Base-by-base conservation (phyloP, 2,329 filamentous ascomycete species). In the Lasiodiplodia citricola region DNA sequence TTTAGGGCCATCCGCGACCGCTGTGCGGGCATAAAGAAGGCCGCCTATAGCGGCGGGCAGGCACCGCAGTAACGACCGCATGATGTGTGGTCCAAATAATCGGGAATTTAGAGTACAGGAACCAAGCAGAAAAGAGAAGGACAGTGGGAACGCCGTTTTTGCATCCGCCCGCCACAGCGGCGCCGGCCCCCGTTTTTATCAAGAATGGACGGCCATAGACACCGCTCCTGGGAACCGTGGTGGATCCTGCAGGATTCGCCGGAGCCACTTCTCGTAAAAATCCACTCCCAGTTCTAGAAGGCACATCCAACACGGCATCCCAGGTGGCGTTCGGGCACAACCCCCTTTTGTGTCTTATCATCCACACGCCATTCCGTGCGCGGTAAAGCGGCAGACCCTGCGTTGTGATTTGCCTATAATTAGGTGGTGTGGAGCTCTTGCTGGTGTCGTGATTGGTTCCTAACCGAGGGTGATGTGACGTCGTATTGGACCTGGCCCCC, bases 181-280 rank as follows among this genome's bases (percentile, higher is more conserved):
- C 16, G 16, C 18, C 28, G 52, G n/a, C 31, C 31, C 31, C 31
- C 31, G 31, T 35, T 47, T 60, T 47, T 47, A 60, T 47, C 57
- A 60, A 21, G 28, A 25, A 28, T 23, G 23, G 21, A 28, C 6
- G 50, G 14, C 7, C n/a, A 31, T n/a, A n/a, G n/a, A 18, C 14
- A 37, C 35, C 13, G 35, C 57, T 38, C 57, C 38, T 23, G 35
- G 18, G 23, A n/a, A 16, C n/a, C 25, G 18, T 31, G 14, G 54
- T 60, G 57, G 57, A 47, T 60, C 57, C 57, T 47, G 57, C 57
- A 60, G 57, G 57, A 60, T 60, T 60, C 57, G 57, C 38, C 47
- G n/a, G 57, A 25, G 57, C 38, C 38, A 21, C 25, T 23, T 47
- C 38, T 60, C 57, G 57, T 60, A 60, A 47, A 38, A 38, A 47